A percentile compares a stretch with the other conserved stretches of the same genome.
Conservation (phyloP, 129 eudicot species). For the Kitagawia praeruptora region DNA sequence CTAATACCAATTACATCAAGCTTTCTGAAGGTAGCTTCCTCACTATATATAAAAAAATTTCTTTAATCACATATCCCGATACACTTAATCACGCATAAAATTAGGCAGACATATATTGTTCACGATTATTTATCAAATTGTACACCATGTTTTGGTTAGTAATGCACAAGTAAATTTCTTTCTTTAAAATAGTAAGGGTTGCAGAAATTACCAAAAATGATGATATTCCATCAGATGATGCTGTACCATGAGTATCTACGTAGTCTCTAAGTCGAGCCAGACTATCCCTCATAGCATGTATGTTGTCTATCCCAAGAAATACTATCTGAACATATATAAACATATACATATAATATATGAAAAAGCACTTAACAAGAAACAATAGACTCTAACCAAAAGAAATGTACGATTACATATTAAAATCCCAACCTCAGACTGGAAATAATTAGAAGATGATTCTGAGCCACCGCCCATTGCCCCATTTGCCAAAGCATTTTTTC, state of each 20-base stretch:
- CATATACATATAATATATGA: background rate
- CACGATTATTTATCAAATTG: background rate
- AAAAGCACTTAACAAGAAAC: constrained; percentile 7
- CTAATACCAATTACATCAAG: background rate
- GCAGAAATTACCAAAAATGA: constrained; percentile 62
- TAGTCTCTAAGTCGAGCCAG: constrained; percentile 94
- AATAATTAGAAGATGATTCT: constrained; percentile 91
- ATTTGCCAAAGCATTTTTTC: constrained; percentile 96
- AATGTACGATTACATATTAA: constrained; percentile 7
- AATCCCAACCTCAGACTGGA: constrained; percentile 69
- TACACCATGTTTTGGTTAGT: background rate
- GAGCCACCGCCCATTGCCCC: constrained; percentile 99
- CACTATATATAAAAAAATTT: background rate
- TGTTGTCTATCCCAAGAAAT: constrained; percentile 93
- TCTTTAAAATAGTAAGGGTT: background rate
- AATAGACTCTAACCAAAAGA: constrained; percentile 10
- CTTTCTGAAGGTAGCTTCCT: background rate
- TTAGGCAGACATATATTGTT: background rate
- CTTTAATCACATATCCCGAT: background rate
- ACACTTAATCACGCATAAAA: background rate
- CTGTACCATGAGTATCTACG: constrained; percentile 91
- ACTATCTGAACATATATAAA: constrained; percentile 55
- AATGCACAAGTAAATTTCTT: background rate
- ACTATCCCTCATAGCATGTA: constrained; percentile 97
- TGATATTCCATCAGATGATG: constrained; percentile 89